Conservation (phyloP, 768 basidiomycete species). For the Epithele typhae region DNA sequence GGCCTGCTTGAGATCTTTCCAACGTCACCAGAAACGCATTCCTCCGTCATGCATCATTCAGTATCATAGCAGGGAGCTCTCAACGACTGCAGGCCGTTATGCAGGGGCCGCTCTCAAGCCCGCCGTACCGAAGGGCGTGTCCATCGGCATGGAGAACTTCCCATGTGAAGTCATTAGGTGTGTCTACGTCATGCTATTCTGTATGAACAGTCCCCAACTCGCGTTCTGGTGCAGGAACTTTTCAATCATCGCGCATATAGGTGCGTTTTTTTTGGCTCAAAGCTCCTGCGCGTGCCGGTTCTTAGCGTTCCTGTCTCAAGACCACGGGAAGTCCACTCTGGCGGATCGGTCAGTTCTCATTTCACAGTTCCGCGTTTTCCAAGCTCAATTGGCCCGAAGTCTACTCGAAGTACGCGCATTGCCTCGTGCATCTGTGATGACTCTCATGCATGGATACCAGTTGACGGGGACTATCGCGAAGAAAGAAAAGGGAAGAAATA, state of each 20-base stretch:
- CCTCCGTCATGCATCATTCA: slow-evolving; percentile 40
- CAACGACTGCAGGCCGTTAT: slow-evolving; percentile 23
- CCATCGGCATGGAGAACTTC: slow-evolving; percentile 56
- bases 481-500: slow-evolving; percentile 61
- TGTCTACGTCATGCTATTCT: too few relatives aligned
- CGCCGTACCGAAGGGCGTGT: slow-evolving; percentile 24
- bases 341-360: slow-evolving; percentile 65
- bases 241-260: slow-evolving; percentile 96
- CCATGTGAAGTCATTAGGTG: slow-evolving; percentile 68
- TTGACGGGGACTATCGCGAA: slow-evolving; percentile 83
- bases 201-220: slow-evolving; percentile 1
- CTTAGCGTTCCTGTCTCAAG: slow-evolving; percentile 29
- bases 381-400: too few relatives aligned
- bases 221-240: slow-evolving; percentile 60
- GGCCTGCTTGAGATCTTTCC: slow-evolving; percentile 20
- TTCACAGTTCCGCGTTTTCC: too few relatives aligned
- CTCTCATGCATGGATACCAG: slow-evolving; percentile 34
- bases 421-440: too few relatives aligned
- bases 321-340: slow-evolving; percentile 95
- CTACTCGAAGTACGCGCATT: slow-evolving; percentile 60
- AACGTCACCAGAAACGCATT: slow-evolving; percentile 8
- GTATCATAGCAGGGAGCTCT: slow-evolving; percentile 22
- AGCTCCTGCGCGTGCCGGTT: too few relatives aligned
- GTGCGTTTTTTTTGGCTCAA: slow-evolving; percentile 35
- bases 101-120: slow-evolving; percentile 26